Base-by-base conservation (phyloP, 2,329 filamentous ascomycete species). In the Epichloe uncinata region DNA sequence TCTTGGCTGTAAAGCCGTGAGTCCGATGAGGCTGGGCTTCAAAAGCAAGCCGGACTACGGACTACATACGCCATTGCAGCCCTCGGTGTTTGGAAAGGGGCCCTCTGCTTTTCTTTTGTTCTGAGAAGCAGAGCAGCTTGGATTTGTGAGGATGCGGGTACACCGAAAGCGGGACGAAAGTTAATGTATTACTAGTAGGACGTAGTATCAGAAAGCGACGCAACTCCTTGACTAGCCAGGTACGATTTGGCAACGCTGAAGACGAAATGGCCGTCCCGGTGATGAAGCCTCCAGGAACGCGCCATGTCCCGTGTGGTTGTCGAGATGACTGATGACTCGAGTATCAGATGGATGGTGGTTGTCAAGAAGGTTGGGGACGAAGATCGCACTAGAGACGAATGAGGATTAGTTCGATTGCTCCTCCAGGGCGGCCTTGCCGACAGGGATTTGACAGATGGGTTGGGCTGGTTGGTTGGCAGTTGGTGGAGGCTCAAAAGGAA, bases 401-500 rank as follows among this genome's bases (percentile, higher is more conserved):
- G 16, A 18, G 18, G 38, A 42, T 11, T 16, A 18, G 38, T 5
- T 5, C 15, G 35, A 8, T 22, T 20, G 16, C 13, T 41, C 15
- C 18, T 22, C 9, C 16, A 16, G n/a, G n/a, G n/a, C n/a, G 11
- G 3, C 38, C 7, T 41, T 16, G 9, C 26, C 15, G 42, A 43
- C 42, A 26, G 42, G 42, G 42, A 9, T 33, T 42, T 26, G 40
- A 42, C 40, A 20, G 15, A 22, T 42, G 40, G 18, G 20, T 18
- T 7, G 20, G 16, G 20, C 12, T n/a, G n/a, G n/a, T n/a, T 43
- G 8, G 42, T 45, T 11, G 47, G 47, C 42, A 44, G 41, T 37
- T 41, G 47, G 47, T 40, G 48, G 42, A 50, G 48, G 43, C 22
- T 45, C 45, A 48, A 51, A 51, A 48, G 45, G 41, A 51, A 51